A percentile compares a stretch with the other conserved stretches of the same genome.
Conservation (phyloP, 1,284 basidiomycete species). For the Calocybe gambosa region DNA sequence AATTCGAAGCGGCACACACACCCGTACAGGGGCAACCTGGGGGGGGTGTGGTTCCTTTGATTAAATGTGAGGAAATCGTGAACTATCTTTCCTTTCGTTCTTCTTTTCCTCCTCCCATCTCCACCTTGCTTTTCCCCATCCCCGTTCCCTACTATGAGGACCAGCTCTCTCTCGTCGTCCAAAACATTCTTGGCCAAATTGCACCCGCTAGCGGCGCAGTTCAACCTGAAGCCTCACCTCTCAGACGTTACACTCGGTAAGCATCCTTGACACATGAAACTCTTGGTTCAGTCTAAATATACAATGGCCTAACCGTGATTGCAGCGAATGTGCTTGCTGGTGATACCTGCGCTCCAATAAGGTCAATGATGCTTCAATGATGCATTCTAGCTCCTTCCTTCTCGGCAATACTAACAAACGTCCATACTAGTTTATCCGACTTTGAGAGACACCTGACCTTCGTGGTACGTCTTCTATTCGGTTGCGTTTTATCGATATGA, state of each 20-base stretch:
- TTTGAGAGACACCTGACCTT: slow-evolving; percentile 33
- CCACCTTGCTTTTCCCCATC: background rate
- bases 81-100: background rate
- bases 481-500: background rate
- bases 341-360: slow-evolving; percentile 35
- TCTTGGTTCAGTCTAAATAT: background rate
- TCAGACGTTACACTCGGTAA: slow-evolving; percentile 16
- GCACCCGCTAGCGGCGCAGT: slow-evolving; percentile 15
- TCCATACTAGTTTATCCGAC: slow-evolving; percentile 25
- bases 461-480: slow-evolving; percentile 16
- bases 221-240: slow-evolving; percentile 18
- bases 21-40: background rate
- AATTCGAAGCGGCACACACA: background rate
- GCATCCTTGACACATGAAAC: background rate
- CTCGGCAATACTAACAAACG: background rate
- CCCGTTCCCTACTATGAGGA: slow-evolving; percentile 3
- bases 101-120: background rate
- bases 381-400: background rate
- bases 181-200: slow-evolving; percentile 13
- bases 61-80: background rate
- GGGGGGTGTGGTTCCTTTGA: background rate
- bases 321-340: slow-evolving; percentile 32
- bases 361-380: slow-evolving; percentile 18
- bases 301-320: background rate
- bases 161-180: slow-evolving; percentile 3